Conservation (phyloP, 2,329 filamentous ascomycete genomes). For the Epicoccum sorghinum region DNA sequence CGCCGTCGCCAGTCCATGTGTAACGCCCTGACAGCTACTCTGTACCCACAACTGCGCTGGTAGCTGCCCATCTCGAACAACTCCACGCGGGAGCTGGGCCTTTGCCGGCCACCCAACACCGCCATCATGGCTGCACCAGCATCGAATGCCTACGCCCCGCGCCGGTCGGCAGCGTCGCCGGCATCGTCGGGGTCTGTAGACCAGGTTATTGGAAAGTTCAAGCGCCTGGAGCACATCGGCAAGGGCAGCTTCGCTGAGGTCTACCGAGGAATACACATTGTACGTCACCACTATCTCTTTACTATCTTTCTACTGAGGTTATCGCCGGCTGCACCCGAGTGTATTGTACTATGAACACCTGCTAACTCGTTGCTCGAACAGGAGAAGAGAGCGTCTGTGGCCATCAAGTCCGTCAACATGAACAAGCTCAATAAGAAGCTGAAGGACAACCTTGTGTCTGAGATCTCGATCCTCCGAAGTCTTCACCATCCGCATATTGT, state of each 20-base stretch:
- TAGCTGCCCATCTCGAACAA: constrained; percentile 30
- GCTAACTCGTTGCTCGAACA: constrained; percentile 43
- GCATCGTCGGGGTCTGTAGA: constrained; percentile 40
- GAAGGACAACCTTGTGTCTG: constrained; percentile 91
- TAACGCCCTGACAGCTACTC: constrained; percentile 44
- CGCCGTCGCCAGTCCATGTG: constrained; percentile 41
- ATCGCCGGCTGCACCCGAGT: too few species aligned
- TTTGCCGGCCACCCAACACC: constrained; percentile 39
- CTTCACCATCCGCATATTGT: constrained; percentile 97
- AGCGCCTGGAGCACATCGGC: constrained; percentile 86
- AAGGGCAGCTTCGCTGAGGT: constrained; percentile 98
- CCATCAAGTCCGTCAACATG: constrained; percentile 95
- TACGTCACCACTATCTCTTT: constrained; percentile 53
- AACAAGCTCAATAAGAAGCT: constrained; percentile 92
- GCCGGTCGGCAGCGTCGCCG: constrained; percentile 47
- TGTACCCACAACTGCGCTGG: constrained; percentile 49
- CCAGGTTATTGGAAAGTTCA: constrained; percentile 73
- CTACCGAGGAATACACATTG: constrained; percentile 84
- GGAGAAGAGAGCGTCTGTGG: constrained; percentile 82
- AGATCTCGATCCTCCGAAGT: constrained; percentile 93
- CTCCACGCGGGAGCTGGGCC: constrained; percentile 21
- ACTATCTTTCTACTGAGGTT: background rate
- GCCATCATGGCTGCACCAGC: constrained; percentile 45
- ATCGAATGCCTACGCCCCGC: constrained; percentile 39
- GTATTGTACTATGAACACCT: background rate